Evolutionary conservation across 2,329 filamentous ascomycete genomes (phyloP), one percentile per base, ranked within the genome.

Genomic region (Ophiostoma piceae): DNA sequence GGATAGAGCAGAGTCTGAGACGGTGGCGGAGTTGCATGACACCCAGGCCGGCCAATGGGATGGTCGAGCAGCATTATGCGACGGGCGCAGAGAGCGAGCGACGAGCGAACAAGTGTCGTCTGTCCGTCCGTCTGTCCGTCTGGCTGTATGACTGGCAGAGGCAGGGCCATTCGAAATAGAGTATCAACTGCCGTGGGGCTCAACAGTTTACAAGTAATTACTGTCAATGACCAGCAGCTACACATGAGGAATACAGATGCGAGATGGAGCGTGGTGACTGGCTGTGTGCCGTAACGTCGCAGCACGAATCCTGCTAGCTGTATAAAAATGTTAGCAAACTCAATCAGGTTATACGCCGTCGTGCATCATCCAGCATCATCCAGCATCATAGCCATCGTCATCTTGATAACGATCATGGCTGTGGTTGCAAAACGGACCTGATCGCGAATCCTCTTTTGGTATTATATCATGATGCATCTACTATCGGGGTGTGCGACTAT

Each of bases 21-120:
- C 62, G 62, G 62, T 65, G 62, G 62, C 62, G 35, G 62, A 39
- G 62, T 22, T n/a, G 62, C 62, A 39, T 65, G 32, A 22, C 62
- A 41, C 35, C 62, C 62, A 8, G 4, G 62, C n/a, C 62, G 12
- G 8, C 62, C 62, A 65, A 65, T 65, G 14, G 35, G 32, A 8
- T n/a, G 19, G 35, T 22, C 62, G 39, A 22, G 6, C 39, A n/a
- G 16, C 16, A n/a, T 22, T 65, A 19, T 64, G 60, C 32, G 5
- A 19, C 14, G 57, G 32, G 14, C 22, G 22, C 12, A 57, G n/a
- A 51, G 16, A n/a, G 1, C n/a, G 12, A 51, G 16, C 7, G 16
- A n/a, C 22, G 51, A 57, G 51, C 26, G 51, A 57, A 57, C 51
- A 57, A 26, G 51, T 57, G 51, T 54, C n/a, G 47, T 54, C 19